A percentile compares a stretch with the other conserved stretches of the same genome.
phyloP scores from a whole-genome alignment of 140 eudicot species.

The Senecio squalidus region DNA sequence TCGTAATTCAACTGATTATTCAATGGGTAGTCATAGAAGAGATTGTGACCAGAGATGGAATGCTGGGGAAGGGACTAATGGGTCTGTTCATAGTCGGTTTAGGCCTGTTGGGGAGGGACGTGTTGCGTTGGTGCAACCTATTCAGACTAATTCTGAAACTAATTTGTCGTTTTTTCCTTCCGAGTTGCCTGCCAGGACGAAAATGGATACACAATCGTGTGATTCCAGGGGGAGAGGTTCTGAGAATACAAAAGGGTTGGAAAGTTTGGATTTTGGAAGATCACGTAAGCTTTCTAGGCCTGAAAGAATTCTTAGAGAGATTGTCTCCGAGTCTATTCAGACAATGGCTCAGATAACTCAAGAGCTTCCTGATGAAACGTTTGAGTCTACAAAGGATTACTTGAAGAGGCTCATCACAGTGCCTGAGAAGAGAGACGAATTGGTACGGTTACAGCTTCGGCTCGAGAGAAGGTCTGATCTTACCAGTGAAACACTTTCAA shows the following conservation, averaged over 20 bases:
- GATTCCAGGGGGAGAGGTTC: slow-evolving; percentile 61
- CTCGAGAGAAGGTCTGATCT: slow-evolving; percentile 72
- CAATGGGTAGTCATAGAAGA: slow-evolving; percentile 62
- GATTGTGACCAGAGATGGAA: slow-evolving; percentile 79
- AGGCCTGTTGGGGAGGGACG: slow-evolving; percentile 85
- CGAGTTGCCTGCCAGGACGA: slow-evolving; percentile 78
- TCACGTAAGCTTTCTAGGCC: slow-evolving; percentile 53
- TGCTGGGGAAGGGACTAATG: slow-evolving; percentile 89
- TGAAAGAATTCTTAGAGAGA: slow-evolving; percentile 65
- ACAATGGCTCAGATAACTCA: slow-evolving; percentile 64
- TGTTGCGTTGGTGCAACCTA: slow-evolving; percentile 39
- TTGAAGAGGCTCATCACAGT: slow-evolving; percentile 43
- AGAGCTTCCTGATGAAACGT: slow-evolving; percentile 65
- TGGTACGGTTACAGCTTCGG: slow-evolving; percentile 51
- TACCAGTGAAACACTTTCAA: slow-evolving; percentile 62
- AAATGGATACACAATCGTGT: slow-evolving; percentile 51
- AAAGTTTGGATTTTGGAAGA: slow-evolving; percentile 42
- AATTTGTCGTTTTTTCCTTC: slow-evolving; percentile 70
- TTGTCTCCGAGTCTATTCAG: slow-evolving; percentile 64
- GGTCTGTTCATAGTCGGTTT: slow-evolving; percentile 91
- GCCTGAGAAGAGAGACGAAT: slow-evolving; percentile 60
- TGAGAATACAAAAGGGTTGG: slow-evolving; percentile 35
- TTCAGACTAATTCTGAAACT: slow-evolving; percentile 44
- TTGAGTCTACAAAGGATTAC: slow-evolving; percentile 67
- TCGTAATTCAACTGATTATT: slow-evolving; percentile 68